Evolutionary conservation across 1,284 basidiomycete species (phyloP).

Genomic region (Heliocybe sulcata): DNA sequence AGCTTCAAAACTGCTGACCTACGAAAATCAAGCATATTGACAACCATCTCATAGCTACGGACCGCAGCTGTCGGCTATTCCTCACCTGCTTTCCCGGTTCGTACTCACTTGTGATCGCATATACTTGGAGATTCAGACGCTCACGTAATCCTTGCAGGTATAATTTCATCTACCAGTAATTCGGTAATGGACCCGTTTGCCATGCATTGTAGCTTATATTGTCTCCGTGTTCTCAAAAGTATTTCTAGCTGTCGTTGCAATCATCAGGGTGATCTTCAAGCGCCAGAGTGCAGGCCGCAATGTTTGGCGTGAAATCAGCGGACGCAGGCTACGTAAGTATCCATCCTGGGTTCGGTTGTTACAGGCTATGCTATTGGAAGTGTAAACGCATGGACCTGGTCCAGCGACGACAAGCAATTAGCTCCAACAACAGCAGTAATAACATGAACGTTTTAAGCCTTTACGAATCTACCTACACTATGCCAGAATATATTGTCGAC

Average conservation of each 20-base stretch:
- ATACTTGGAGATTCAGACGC: neutral
- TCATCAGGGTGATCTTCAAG: too few relatives aligned
- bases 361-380: too few relatives aligned
- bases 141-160: conserved; percentile 28
- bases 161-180: conserved; percentile 67
- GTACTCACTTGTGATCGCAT: conserved; percentile 12
- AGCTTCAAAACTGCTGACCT: conserved; percentile 9
- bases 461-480: conserved; percentile 44
- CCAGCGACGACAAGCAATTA: too few relatives aligned
- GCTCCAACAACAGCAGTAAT: too few relatives aligned
- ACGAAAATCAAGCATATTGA: neutral
- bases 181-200: neutral
- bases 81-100: conserved; percentile 86
- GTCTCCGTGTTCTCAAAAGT: neutral
- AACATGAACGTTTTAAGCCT: too few relatives aligned
- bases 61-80: conserved; percentile 91
- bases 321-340: too few relatives aligned
- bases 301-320: too few relatives aligned
- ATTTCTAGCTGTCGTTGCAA: neutral
- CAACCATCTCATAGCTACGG: conserved; percentile 50
- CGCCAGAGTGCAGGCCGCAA: too few relatives aligned
- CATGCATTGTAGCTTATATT: neutral
- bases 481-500: conserved; percentile 54
- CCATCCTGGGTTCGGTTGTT: too few relatives aligned
- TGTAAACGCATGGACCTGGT: too few relatives aligned